Evolutionary conservation across 148 eudicot species (phyloP), one percentile per base, ranked within the genome.

Genomic region (Cornus suecica): DNA sequence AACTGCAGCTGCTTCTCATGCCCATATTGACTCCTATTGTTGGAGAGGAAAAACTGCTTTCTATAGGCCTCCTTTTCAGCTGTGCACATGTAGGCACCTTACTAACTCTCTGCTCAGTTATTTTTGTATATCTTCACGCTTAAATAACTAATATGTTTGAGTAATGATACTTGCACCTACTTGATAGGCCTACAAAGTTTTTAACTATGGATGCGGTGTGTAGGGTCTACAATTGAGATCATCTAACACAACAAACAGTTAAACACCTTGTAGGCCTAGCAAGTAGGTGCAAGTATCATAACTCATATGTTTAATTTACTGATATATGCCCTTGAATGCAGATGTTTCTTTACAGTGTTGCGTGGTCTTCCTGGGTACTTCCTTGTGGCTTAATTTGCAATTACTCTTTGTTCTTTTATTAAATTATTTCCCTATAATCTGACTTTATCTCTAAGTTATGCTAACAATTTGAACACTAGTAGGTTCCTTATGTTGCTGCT

Each of bases 1-100:
- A 45, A 28, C 63, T 85, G 81, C 88, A 94, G 98, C 84, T 94
- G 76, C 69, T 90, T 76, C 72, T 94, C 70, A 94, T 92, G 98
- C 98, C 98, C 25, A 26, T 89, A 26, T 73, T 94, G 79, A 83
- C 86, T 76, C 92, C 94, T 2, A 70, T 78, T 48, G 60, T 92
- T 22, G 91, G 90, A 48, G 98, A 94, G 64, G 84, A 86, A 67
- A 88, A 80, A 77, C 81, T 94, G 82, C 91, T 94, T 70, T 78
- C 88, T 32, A 25, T 87, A 8, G 97, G 97, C 18, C 86, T 94
- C 58, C 63, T 91, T 66, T 84, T 87, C 74, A 79, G 82, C 72
- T 81, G 80, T 85, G 79, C 84, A 74, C 86, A 84, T 76, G 97
- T 92, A 86, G 34, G 85, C 60, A 72, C 37, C 51, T 74, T 5